Evolutionary conservation across 2,329 filamentous ascomycete species (phyloP), one percentile per base, ranked within the genome.

Genomic region (Aureobasidium mangrovei): DNA sequence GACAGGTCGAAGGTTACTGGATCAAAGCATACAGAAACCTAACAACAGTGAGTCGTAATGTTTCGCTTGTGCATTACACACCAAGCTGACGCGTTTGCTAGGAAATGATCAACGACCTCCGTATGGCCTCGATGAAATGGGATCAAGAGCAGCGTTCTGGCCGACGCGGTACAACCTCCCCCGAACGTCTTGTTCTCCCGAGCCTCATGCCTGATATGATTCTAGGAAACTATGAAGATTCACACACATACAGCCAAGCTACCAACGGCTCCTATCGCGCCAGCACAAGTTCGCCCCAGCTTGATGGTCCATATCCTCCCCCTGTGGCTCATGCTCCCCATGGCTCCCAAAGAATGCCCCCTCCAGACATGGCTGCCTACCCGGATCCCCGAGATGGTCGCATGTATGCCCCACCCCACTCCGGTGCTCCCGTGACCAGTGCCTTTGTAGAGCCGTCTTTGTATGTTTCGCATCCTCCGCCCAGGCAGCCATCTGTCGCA

Each of bases 51-150:
- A 54, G 73, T 65, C 33, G 42, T 28, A 26, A 32, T 24, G 9
- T 27, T 31, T 12, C 8, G 4, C 33, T 7, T 35, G 51, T 32
- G 9, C 29, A 26, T 24, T 4, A 8, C 29, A 12, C 27, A 41
- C 29, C 31, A 36, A 45, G 44, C 58, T 64, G 49, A 63, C 56
- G 39, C 32, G 18, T 3, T 8, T 29, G 35, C 35, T 31, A 72
- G 74, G 71, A 73, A 63, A 77, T 77, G 74, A 73, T 76, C 57
- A 66, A 70, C 61, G 74, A 77, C 60, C 62, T 77, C 63, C 72
- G 71, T 60, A 61, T 69, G 64, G 74, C 76, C 57, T 75, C 74
- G 46, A 68, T 68, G 57, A 69, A 72, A 58, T 77, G 73, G 74
- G 63, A 64, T 53, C 63, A 68, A 62, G 67, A 70, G 62, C 62